Evolutionary conservation across 768 basidiomycete species (phyloP).

Genomic region (Pisolithus microcarpus): DNA sequence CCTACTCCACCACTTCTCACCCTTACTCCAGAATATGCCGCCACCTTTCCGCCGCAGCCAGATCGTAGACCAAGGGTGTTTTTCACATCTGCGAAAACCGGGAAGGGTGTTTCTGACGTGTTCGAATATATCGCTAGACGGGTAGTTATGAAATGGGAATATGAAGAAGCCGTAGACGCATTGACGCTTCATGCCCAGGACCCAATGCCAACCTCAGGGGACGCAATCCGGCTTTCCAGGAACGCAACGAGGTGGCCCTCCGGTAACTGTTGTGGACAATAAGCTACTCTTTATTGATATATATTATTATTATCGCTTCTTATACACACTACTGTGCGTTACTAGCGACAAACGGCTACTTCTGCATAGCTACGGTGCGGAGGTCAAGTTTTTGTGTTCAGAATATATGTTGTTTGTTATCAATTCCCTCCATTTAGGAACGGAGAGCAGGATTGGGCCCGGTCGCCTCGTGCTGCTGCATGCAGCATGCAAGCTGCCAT

Average conservation of each 20-base stretch:
- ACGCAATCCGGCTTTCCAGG: slow-evolving; percentile 28
- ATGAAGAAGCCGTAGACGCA: slow-evolving; percentile 52
- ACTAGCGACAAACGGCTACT: too few relatives aligned
- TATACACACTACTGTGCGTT: too few relatives aligned
- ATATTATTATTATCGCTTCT: not conserved
- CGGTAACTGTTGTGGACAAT: slow-evolving; percentile 17
- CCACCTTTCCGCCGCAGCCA: slow-evolving; percentile 19
- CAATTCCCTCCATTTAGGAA: too few relatives aligned
- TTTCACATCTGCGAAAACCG: slow-evolving; percentile 75
- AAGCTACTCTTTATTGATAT: slow-evolving; percentile 14
- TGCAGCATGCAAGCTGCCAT: too few relatives aligned
- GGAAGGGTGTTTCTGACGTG: slow-evolving; percentile 61
- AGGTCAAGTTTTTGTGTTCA: too few relatives aligned
- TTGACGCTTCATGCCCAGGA: slow-evolving; percentile 36
- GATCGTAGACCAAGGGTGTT: slow-evolving; percentile 59
- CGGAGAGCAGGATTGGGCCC: too few relatives aligned
- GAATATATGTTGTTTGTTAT: too few relatives aligned
- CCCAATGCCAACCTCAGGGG: slow-evolving; percentile 21
- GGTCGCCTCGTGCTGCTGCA: too few relatives aligned
- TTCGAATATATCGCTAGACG: slow-evolving; percentile 68
- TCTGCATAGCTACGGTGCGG: too few relatives aligned
- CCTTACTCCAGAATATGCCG: slow-evolving; percentile 7
- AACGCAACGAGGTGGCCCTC: slow-evolving; percentile 5
- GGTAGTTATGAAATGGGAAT: slow-evolving; percentile 58
- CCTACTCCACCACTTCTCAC: slow-evolving; percentile 13